Base-by-base conservation (phyloP, 164 flowering plant species). In the Litsea cubeba region DNA sequence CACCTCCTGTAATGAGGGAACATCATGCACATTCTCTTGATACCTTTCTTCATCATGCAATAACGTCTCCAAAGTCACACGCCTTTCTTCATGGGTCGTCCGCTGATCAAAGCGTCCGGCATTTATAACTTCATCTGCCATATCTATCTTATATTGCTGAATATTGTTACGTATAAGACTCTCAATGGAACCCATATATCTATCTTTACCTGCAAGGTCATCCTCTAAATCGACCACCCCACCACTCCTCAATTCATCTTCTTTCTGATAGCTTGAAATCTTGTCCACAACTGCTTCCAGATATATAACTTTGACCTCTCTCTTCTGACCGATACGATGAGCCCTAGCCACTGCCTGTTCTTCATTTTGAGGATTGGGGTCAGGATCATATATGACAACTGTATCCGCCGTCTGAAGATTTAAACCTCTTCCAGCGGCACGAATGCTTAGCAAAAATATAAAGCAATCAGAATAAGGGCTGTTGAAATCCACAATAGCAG, bases 51-150 rank as follows among this genome's bases (percentile, higher is more conserved):
- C 99, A 80, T 95, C 99, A 84, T 90, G 99, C 82, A 96, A 82
- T 77, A 96, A 81, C 62, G 95, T 85, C 80, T 96, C 99, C 40
- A 96, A 81, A 70, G 99, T 96, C 83, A 91, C 17, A 5, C 99
- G 91, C 70, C 99, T 86, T 81, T 94, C 98, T 84, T 96, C 99
- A 82, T 96, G 99, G 3, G 99, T 94, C 51, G 99, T 94, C 76
- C 99, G 88, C 81, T 96, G 99, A 80, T 96, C 99, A 88, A 96
- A 94, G 51, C 99, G 94, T 46, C 99, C 99, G 69, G 99, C 99
- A 88, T 96, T 96, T 75, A 96, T 96, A 49, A 96, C 99, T 81
- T 96, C 99, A 86, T 96, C 99, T 30, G 99, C 99, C 99, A 96
- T 96, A 76, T 96, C 99, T 75, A 96, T 96, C 85, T 96, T 96